These are phyloP conservation scores for Inga oerstediana DNA, from an alignment of 306 rosid genomes.

Conservation along the genomic window DNA sequence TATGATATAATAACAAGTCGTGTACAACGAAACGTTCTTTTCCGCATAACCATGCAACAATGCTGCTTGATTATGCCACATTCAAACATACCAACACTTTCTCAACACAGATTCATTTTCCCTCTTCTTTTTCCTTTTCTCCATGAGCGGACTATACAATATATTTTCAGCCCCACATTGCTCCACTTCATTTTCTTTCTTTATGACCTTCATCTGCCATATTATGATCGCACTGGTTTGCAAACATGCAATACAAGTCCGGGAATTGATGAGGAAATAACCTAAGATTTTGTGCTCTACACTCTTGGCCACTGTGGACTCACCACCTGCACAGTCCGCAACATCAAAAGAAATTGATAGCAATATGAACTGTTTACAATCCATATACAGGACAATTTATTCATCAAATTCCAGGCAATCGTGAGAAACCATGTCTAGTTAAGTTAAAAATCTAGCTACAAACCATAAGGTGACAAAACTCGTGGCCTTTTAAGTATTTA, in stretches of 20 bases:
- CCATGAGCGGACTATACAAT: background rate
- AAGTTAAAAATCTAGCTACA: background rate
- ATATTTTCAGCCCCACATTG: background rate
- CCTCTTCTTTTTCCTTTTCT: background rate
- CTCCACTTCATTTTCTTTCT: background rate
- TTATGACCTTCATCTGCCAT: background rate
- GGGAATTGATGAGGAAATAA: slow-evolving; percentile 4
- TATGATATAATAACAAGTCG: background rate
- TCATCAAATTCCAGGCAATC: background rate
- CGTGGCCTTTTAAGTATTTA: background rate
- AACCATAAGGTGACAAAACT: background rate
- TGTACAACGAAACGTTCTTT: background rate
- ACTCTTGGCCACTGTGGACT: slow-evolving; percentile 97
- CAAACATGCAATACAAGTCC: slow-evolving; percentile 16
- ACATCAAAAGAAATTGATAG: background rate
- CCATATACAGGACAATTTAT: background rate
- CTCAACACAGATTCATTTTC: background rate
- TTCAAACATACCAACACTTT: background rate
- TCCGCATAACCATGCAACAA: background rate
- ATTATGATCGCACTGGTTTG: background rate
- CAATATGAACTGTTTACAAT: background rate
- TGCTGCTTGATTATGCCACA: slow-evolving; percentile 7
- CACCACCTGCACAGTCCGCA: slow-evolving; percentile 68
- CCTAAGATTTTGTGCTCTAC: slow-evolving; percentile 30
- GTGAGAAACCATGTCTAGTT: background rate